A percentile compares a stretch with the other conserved stretches of the same genome.
phyloP scores from a whole-genome alignment of 495 filamentous ascomycete genomes.

The Rostrohypoxylon terebratum region DNA sequence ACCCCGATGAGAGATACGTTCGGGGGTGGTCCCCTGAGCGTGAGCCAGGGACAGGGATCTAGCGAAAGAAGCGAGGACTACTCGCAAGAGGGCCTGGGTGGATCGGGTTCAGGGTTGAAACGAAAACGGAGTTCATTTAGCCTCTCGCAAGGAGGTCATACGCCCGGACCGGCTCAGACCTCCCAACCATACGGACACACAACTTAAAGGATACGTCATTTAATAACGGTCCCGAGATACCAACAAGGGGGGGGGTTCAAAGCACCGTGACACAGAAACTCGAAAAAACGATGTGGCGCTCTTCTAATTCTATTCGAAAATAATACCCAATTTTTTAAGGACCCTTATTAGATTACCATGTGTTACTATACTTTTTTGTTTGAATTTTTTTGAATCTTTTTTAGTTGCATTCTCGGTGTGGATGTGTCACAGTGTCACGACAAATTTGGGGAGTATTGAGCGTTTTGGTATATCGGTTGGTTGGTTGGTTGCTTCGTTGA shows the following conservation, averaged over 20 bases:
- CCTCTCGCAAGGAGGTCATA: constrained; percentile 45
- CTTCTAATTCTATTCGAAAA: constrained; percentile 40
- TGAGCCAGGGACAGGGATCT: constrained; percentile 53
- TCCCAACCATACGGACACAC: constrained; percentile 49
- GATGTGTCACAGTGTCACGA: constrained; percentile 29
- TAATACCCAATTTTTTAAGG: constrained; percentile 42
- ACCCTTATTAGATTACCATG: constrained; percentile 40
- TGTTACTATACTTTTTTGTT: constrained; percentile 40
- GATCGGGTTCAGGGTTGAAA: constrained; percentile 54
- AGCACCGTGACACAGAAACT: constrained; percentile 29
- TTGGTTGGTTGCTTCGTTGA: not conserved
- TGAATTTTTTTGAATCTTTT: not conserved
- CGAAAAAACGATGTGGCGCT: constrained; percentile 36
- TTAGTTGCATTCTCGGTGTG: constrained; percentile 38
- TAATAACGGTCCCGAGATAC: constrained; percentile 12
- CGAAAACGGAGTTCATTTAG: constrained; percentile 62
- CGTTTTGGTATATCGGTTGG: constrained; percentile 29
- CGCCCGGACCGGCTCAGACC: constrained; percentile 40
- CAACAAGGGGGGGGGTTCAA: constrained; percentile 7
- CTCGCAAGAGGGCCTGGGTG: constrained; percentile 53
- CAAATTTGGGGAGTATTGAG: constrained; percentile 30
- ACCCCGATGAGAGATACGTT: constrained; percentile 61
- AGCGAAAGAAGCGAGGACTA: constrained; percentile 55
- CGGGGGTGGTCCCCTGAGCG: constrained; percentile 51
- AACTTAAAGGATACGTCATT: constrained; percentile 29